Conservation (phyloP, 345 rosid species). For the Citrus mangshanensis region DNA sequence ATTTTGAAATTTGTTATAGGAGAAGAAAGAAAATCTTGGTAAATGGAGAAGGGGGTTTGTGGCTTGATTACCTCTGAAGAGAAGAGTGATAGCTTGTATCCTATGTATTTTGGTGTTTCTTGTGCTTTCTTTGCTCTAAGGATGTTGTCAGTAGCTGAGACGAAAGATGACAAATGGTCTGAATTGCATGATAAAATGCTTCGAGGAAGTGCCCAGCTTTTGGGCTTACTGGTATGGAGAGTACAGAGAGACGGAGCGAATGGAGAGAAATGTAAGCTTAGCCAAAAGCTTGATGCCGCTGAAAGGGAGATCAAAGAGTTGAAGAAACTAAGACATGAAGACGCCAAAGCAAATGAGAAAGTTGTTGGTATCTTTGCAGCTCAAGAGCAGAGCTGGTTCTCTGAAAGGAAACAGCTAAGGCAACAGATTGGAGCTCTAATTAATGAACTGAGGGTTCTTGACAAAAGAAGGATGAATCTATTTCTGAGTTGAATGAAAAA, state of each 20-base stretch:
- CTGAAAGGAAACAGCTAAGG: conserved; percentile 56
- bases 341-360: conserved; percentile 92
- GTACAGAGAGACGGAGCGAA: conserved; percentile 43
- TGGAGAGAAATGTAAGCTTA: conserved; percentile 34
- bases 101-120: conserved; percentile 66
- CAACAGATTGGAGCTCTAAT: conserved; percentile 61
- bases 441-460: conserved; percentile 47
- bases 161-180: conserved; percentile 50
- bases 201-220: conserved; percentile 56
- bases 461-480: conserved; percentile 44
- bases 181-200: conserved; percentile 53
- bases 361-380: conserved; percentile 81
- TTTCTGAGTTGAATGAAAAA: conserved; percentile 45
- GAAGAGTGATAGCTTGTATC: conserved; percentile 40
- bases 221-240: conserved; percentile 72
- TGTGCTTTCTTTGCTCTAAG: conserved; percentile 59
- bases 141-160: conserved; percentile 34
- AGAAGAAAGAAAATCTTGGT: conserved; percentile 16
- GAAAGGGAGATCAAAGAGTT: conserved; percentile 56
- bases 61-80: conserved; percentile 25
- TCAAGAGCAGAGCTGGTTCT: conserved; percentile 83
- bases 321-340: conserved; percentile 65
- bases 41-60: conserved; percentile 38
- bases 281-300: conserved; percentile 48
- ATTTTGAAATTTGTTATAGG: conserved; percentile 25